phyloP scores from a whole-genome alignment of 441 rosid species.

The Brassica hybrid region DNA sequence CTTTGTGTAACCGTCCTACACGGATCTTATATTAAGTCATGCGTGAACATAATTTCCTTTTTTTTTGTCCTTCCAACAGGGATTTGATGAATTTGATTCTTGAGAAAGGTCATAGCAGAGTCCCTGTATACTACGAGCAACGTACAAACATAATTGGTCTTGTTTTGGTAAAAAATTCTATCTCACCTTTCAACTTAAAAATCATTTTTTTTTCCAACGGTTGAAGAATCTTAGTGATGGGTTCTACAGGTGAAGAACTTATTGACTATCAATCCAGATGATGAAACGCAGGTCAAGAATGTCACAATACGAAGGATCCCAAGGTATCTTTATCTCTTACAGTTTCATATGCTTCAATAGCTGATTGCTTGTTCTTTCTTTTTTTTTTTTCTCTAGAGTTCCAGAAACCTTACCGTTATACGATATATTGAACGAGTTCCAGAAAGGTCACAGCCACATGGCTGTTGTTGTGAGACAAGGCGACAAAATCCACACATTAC shows the following conservation, averaged over 20 bases:
- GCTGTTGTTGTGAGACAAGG: slow-evolving; percentile 61
- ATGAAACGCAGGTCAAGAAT: slow-evolving; percentile 69
- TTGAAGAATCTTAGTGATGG: background rate
- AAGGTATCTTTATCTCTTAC: slow-evolving; percentile 50
- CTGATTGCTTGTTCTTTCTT: slow-evolving; percentile 15
- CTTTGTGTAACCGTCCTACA: slow-evolving; percentile 31
- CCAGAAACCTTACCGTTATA: slow-evolving; percentile 65
- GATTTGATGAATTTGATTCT: slow-evolving; percentile 66
- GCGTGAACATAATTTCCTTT: slow-evolving; percentile 6
- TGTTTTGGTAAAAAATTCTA: slow-evolving; percentile 54
- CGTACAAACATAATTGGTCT: slow-evolving; percentile 78
- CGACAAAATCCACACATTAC: slow-evolving; percentile 32
- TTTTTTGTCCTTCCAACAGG: slow-evolving; percentile 47
- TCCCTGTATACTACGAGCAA: slow-evolving; percentile 78
- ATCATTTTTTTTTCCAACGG: background rate
- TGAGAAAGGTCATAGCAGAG: slow-evolving; percentile 89
- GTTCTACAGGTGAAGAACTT: slow-evolving; percentile 72
- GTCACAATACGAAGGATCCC: slow-evolving; percentile 84
- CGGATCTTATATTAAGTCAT: background rate
- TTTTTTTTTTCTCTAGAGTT: slow-evolving; percentile 47
- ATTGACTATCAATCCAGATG: slow-evolving; percentile 82
- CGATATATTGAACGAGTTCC: slow-evolving; percentile 78
- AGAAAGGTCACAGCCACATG: slow-evolving; percentile 82
- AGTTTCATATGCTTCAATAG: too few species aligned
- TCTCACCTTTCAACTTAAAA: background rate